Base-by-base conservation (phyloP, 2,329 filamentous ascomycete genomes). In the Aspergillus spinulosporus region DNA sequence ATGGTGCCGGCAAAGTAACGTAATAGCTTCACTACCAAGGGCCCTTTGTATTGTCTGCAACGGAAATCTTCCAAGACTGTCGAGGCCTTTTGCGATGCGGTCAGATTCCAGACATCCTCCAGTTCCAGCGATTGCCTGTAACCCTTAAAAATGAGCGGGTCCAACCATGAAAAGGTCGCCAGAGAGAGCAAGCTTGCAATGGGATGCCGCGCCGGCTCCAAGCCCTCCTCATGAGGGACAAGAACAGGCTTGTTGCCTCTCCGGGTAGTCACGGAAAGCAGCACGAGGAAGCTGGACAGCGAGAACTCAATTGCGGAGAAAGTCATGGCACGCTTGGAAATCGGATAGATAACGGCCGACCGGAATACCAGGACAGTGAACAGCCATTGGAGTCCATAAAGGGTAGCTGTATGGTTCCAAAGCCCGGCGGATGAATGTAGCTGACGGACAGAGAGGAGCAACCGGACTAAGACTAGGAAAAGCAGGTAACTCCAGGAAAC, bases 171-270 rank as follows among this genome's bases (percentile, higher is more conserved):
- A 71, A 97, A 99, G 2, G 91, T 94, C 21, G 87, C 86, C 44
- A 95, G 80, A 2, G 94, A 97, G 60, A 97, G 84, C 5, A 97
- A 76, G 70, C 93, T 97, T 1, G 94, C 92, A 37, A 90, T 80
- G 5, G 92, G 90, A 71, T 99, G 92, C 60, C 84, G 86, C 2
- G 92, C 93, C 15, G 94, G 94, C 67, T 93, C 85, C 50, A 99
- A 84, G 32, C 88, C 88, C 59, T 89, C 90, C 73, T 97, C 92
- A 79, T 92, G 92, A 73, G 96, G 91, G 67, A 97, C 73, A 45
- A 92, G 75, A 9, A 99, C 89, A 2, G 88, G 86, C 74, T 91
- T 94, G 74, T 97, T 97, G 44, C 94, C 94, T 76, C 92, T 94
- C 62, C 94, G 86, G 59, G 91, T 95, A 50, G 87, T 89, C 55